Evolutionary conservation across 2,329 filamentous ascomycete species (phyloP), one percentile per base, ranked within the genome.

Genomic region (Trichoderma endophyticum): DNA sequence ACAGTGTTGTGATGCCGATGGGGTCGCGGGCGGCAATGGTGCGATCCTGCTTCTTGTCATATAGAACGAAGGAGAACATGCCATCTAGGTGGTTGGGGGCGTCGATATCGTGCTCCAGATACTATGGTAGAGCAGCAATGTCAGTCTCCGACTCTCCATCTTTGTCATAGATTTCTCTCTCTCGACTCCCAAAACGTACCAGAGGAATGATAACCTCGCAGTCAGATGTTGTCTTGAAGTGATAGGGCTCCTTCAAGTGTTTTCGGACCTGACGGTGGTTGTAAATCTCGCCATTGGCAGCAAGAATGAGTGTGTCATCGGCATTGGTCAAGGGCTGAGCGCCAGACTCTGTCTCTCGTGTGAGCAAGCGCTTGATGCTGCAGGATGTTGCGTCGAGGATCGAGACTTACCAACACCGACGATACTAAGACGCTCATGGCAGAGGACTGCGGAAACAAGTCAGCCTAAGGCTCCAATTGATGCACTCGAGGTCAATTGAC

Each of bases 271-370:
- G 89, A 81, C 95, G 93, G 86, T 99, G 96, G 90, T 99, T 99
- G 89, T 99, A 99, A 82, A 99, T 99, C 83, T 99, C 96, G 84
- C 96, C 96, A 84, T 99, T 99, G 89, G 98, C 96, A 75, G 96
- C 95, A 73, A 99, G 90, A 75, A 95, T 91, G 78, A 99, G 91
- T 78, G 88, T 92, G 76, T 91, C 92, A 82, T 98, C 95, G 77
- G 94, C 90, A 86, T 94, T 98, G 86, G 95, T 92, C 76, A 99
- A 88, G 75, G 96, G 96, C 85, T 99, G 96, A 67, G 96, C 95
- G 81, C 96, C 96, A 79, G 93, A 95, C 82, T 98, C 95, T 95
- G 81, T 48, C 51, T n/a, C 8, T 48, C 21, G 68, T 68, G 73
- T 77, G 43, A 79, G 75, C 71, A 61, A 71, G 59, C 14, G 39